A percentile compares a stretch with the other conserved stretches of the same genome.
phyloP scores from a whole-genome alignment of 2,329 filamentous ascomycete species.

The Colletotrichum sp. region DNA sequence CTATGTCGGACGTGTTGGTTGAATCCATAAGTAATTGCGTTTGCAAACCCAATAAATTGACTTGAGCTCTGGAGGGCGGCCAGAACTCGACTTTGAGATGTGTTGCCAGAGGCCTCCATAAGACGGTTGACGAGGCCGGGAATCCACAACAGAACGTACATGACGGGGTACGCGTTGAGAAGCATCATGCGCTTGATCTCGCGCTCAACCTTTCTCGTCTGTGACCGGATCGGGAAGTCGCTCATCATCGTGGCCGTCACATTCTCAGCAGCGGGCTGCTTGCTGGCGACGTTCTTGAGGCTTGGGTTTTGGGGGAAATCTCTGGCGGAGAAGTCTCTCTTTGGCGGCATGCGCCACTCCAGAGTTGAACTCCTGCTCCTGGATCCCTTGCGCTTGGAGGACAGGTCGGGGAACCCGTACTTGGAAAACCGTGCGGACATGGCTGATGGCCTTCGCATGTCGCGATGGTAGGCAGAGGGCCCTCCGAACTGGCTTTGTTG shows the following conservation, averaged over 20 bases:
- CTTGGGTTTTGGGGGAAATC: conserved; percentile 10
- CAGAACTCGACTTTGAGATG: conserved; percentile 22
- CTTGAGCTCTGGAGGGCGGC: conserved; percentile 37
- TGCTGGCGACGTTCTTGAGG: not conserved
- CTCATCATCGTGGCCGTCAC: conserved; percentile 15
- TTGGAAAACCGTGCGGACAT: not conserved
- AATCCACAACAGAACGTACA: conserved; percentile 42
- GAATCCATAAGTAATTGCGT: conserved; percentile 42
- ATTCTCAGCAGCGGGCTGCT: not conserved
- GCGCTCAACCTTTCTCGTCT: conserved; percentile 25
- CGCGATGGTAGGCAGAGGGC: not conserved
- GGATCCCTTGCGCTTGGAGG: not conserved
- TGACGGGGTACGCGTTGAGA: conserved; percentile 41
- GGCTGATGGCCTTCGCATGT: not conserved
- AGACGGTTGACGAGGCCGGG: conserved; percentile 40
- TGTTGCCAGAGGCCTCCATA: conserved; percentile 30
- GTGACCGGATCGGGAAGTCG: conserved; percentile 23
- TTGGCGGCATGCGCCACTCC: not conserved
- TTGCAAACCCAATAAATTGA: conserved; percentile 41
- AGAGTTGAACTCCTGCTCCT: not conserved
- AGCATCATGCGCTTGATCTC: conserved; percentile 37
- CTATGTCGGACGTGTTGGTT: conserved; percentile 33
- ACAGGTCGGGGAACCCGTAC: not conserved
- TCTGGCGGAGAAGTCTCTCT: not conserved
- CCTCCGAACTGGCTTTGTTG: not conserved